Conservation (phyloP, 1,139 yeast species). For the Debaryomyces robertsiae region DNA sequence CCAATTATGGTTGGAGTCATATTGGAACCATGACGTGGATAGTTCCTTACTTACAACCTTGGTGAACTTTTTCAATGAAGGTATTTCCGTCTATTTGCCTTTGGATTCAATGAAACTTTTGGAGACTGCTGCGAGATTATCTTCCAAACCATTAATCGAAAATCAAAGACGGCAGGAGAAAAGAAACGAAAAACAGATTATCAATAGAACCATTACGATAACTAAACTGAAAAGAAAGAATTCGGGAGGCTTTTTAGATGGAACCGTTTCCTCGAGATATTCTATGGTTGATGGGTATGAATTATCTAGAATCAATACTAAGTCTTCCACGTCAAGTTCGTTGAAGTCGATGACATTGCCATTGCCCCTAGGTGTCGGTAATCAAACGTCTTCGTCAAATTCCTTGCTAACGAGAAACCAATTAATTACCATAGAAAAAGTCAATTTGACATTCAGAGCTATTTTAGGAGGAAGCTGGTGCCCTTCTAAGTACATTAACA, state of each 20-base stretch:
- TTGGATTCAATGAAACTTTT: constrained; percentile 63
- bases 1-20: constrained; percentile 84
- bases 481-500: constrained; percentile 28
- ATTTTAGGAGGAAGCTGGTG: constrained; percentile 57
- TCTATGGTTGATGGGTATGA: constrained; percentile 57
- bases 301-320: constrained; percentile 48
- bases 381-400: constrained; percentile 42
- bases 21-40: constrained; percentile 73
- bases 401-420: constrained; percentile 44
- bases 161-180: constrained; percentile 18
- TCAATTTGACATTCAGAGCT: constrained; percentile 50
- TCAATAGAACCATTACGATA: constrained; percentile 48
- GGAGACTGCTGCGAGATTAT: constrained; percentile 61
- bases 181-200: constrained; percentile 35
- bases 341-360: constrained; percentile 45
- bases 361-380: constrained; percentile 46
- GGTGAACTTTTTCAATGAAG: constrained; percentile 78
- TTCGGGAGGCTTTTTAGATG: constrained; percentile 21
- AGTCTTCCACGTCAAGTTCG: constrained; percentile 41
- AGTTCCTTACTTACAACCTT: constrained; percentile 64
- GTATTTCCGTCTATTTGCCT: constrained; percentile 57
- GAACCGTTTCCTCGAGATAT: constrained; percentile 33
- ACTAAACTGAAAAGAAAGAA: constrained; percentile 31
- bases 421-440: constrained; percentile 44
- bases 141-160: constrained; percentile 39